These are phyloP conservation scores for Agroathelia rolfsii DNA, from an alignment of 1,284 basidiomycete species.

Conservation along the genomic window DNA sequence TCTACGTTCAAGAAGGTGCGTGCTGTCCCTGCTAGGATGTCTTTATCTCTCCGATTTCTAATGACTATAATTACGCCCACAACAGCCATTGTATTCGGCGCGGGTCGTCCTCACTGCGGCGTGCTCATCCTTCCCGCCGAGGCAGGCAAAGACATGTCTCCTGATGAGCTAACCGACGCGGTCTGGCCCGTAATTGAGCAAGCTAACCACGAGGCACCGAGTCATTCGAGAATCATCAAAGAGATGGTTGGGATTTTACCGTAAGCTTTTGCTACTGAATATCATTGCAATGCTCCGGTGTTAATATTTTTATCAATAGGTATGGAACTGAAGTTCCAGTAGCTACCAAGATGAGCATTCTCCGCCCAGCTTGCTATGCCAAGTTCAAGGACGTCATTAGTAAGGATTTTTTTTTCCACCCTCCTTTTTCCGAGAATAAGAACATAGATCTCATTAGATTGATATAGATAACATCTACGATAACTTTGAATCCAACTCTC, in stretches of 20 bases:
- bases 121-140: conserved; percentile 48
- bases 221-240: conserved; percentile 38
- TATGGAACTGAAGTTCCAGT: conserved; percentile 29
- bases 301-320: conserved; percentile 12
- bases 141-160: conserved; percentile 26
- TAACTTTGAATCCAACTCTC: conserved; percentile 30
- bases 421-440: not conserved
- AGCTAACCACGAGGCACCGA: conserved; percentile 41
- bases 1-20: conserved; percentile 26
- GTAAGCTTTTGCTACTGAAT: conserved; percentile 19
- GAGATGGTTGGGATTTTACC: conserved; percentile 43
- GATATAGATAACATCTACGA: conserved; percentile 29
- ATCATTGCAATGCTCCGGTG: conserved; percentile 2
- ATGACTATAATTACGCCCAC: not conserved
- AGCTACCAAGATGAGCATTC: conserved; percentile 36
- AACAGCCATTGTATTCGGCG: conserved; percentile 47
- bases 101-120: conserved; percentile 41
- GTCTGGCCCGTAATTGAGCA: conserved; percentile 38
- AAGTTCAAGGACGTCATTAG: conserved; percentile 39
- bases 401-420: conserved; percentile 5
- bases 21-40: conserved; percentile 10
- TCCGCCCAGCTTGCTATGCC: conserved; percentile 35
- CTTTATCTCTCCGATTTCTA: conserved; percentile 3
- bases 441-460: not conserved
- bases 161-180: conserved; percentile 27